Evolutionary conservation across 306 rosid species (phyloP), one percentile per base, ranked within the genome.

Genomic region (Citrullus amarus): DNA sequence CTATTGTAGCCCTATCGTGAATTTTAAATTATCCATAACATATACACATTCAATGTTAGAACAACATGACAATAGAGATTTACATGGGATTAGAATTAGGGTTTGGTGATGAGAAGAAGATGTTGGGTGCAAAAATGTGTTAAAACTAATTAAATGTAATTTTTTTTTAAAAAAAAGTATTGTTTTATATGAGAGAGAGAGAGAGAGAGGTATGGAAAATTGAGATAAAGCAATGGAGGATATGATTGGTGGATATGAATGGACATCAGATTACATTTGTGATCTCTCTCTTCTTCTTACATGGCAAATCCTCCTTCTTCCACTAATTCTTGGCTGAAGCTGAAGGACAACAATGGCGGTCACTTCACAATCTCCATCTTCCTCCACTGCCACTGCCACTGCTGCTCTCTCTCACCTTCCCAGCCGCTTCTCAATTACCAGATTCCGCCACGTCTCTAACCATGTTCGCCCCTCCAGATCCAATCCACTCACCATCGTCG

Each of bases 241-340:
- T 41, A 55, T 75, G 91, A 93, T 87, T 92, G 98, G 98, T 76
- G 76, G 87, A 80, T 60, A 58, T 73, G 48, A 63, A 12, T 11
- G 18, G 53, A 58, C 13, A 74, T 36, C 4, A 41, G 82, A 81
- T 81, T 75, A 78, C 79, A 74, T 6, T 17, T 2, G 4, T 6
- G 55, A 5, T 38, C 70, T 51, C 58, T 16, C 69, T 20, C 57
- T 87, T 20, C 57, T 87, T 85, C 85, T 83, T 79, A 91, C 96
- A 92, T 91, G 98, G 89, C 96, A 83, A 65, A 70, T 75, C 50
- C 6, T 12, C 14, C 6, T 36, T 53, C 67, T 12, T 60, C 36
- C 32, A 36, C 32, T 13, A 36, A 18, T 76, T 56, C 53, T 0
- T 43, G 18, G 14, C 44, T 51, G n/a, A 14, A 74, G 48, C 66